These are phyloP conservation scores for Sarocladium strictum DNA, from an alignment of 2,329 filamentous ascomycete species.

Conservation along the genomic window DNA sequence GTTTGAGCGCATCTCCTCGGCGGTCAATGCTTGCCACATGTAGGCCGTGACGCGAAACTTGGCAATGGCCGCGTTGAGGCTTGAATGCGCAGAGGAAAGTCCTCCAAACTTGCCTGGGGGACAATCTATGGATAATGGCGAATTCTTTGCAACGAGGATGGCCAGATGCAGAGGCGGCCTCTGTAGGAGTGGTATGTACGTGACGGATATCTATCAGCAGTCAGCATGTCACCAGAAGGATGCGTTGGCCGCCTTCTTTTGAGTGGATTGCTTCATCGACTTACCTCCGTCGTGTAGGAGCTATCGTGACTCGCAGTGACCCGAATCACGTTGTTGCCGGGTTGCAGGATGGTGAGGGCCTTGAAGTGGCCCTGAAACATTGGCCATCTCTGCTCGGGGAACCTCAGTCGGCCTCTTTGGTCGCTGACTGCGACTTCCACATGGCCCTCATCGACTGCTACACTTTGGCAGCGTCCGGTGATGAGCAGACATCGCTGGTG, in stretches of 20 bases:
- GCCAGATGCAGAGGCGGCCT: constrained; percentile 64
- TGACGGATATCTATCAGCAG: constrained; percentile 9
- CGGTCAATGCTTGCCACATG: constrained; percentile 71
- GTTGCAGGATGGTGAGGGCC: constrained; percentile 12
- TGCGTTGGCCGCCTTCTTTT: too few relatives aligned
- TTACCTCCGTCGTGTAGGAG: neutral
- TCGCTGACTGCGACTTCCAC: constrained; percentile 10
- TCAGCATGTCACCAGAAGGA: neutral
- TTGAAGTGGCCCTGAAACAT: constrained; percentile 15
- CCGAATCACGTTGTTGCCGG: constrained; percentile 12
- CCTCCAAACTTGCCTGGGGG: constrained; percentile 52
- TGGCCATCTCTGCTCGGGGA: constrained; percentile 15
- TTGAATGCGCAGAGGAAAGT: constrained; percentile 42
- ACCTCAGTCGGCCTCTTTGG: neutral
- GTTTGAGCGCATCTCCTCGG: constrained; percentile 66
- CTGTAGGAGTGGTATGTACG: constrained; percentile 50
- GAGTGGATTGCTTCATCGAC: neutral
- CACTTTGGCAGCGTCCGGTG: constrained; percentile 11
- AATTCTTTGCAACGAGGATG: constrained; percentile 64
- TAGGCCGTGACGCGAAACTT: constrained; percentile 72
- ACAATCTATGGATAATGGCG: constrained; percentile 62
- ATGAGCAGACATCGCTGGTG: constrained; percentile 15
- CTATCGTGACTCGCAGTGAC: neutral
- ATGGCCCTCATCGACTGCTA: neutral
- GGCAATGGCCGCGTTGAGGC: constrained; percentile 56